Percentiles rank a stretch among this genome's conserved stretches.
These are phyloP conservation scores for Lasiosphaeria miniovina DNA, from an alignment of 495 filamentous ascomycete genomes.

Conservation along the genomic window DNA sequence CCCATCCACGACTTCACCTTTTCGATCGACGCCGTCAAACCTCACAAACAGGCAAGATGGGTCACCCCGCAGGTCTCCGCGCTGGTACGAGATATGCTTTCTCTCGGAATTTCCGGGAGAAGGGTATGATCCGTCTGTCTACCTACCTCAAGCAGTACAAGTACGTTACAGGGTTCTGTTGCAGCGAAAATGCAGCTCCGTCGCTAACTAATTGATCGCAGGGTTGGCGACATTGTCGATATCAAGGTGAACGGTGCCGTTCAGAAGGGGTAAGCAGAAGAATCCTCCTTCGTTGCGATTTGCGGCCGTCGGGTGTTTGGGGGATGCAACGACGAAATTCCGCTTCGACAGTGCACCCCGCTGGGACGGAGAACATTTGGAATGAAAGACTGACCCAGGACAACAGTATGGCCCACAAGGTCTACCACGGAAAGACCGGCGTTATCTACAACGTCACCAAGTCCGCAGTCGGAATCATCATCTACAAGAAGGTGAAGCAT, in stretches of 20 bases:
- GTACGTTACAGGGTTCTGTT: slow-evolving; percentile 43
- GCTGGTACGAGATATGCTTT: slow-evolving; percentile 96
- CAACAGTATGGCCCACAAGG: slow-evolving; percentile 93
- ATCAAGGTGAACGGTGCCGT: slow-evolving; percentile 96
- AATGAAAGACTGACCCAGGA: slow-evolving; percentile 24
- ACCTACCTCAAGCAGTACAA: slow-evolving; percentile 92
- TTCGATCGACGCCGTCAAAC: slow-evolving; percentile 36
- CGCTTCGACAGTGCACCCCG: neutral
- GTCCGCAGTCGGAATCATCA: slow-evolving; percentile 91
- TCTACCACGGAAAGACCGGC: slow-evolving; percentile 98
- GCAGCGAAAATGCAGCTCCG: neutral
- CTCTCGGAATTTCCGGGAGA: slow-evolving; percentile 87
- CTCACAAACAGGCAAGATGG: slow-evolving; percentile 61
- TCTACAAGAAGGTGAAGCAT: slow-evolving; percentile 98
- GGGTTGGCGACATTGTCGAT: slow-evolving; percentile 96
- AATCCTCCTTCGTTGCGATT: slow-evolving; percentile 1
- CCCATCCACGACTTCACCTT: slow-evolving; percentile 36
- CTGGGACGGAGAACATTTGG: neutral
- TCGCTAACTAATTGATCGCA: slow-evolving; percentile 41
- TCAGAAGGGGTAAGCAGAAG: slow-evolving; percentile 70
- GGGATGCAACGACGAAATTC: neutral
- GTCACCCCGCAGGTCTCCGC: slow-evolving; percentile 93
- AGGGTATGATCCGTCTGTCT: slow-evolving; percentile 82
- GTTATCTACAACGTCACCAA: slow-evolving; percentile 98
- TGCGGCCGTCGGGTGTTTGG: neutral